A percentile compares a stretch with the other conserved stretches of the same genome.
Evolutionary conservation across 305 asterid species (phyloP).

Genomic region (Fraxinus velutina): DNA sequence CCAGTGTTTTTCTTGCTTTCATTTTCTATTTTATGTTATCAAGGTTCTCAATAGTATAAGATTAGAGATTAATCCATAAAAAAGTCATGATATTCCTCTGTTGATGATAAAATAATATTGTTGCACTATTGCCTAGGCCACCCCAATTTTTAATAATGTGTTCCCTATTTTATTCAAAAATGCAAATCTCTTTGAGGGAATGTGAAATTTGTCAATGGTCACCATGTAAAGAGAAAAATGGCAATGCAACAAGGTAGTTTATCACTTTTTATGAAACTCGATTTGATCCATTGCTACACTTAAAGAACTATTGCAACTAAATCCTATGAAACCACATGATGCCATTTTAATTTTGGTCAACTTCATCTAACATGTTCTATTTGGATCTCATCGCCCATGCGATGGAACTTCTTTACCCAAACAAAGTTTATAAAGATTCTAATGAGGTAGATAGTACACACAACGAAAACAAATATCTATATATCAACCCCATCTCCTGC

Average conservation of each 20-base stretch:
- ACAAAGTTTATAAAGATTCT: not conserved
- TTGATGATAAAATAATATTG: not conserved
- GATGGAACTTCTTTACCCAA: not conserved
- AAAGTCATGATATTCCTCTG: not conserved
- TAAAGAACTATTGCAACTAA: not conserved
- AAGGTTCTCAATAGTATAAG: not conserved
- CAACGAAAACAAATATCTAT: not conserved
- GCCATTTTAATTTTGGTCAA: not conserved
- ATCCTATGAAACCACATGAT: not conserved
- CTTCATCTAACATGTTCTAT: not conserved
- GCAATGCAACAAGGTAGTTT: not conserved
- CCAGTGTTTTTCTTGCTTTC: not conserved
- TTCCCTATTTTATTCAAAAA: not conserved
- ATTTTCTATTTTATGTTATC: not conserved
- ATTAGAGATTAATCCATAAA: not conserved
- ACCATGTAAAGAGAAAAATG: not conserved
- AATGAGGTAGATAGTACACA: not conserved
- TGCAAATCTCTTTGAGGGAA: not conserved
- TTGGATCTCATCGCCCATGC: not conserved
- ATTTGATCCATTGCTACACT: not conserved
- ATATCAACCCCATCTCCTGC: not conserved
- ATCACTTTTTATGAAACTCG: not conserved
- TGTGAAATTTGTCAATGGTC: not conserved
- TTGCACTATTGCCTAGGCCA: not conserved
- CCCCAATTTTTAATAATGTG: not conserved